Evolutionary conservation across 2,329 filamentous ascomycete genomes (phyloP).

Genomic region (Allantophomopsis cytisporea): DNA sequence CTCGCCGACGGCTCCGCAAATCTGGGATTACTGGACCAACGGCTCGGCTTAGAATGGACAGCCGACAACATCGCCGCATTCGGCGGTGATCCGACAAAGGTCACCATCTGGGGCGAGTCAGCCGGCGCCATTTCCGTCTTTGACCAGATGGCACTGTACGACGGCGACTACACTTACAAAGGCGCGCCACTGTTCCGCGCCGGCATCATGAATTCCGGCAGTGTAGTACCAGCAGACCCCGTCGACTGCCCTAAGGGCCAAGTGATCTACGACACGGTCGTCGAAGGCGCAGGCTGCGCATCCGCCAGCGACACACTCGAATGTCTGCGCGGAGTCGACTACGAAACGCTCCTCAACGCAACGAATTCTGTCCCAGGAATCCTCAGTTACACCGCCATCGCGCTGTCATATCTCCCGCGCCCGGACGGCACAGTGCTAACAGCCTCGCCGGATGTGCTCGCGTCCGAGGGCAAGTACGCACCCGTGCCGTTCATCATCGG

Average conservation of each 20-base stretch:
- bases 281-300: slow-evolving; percentile 46
- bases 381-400: slow-evolving; percentile 52
- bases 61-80: slow-evolving; percentile 66
- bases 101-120: slow-evolving; percentile 64
- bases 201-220: slow-evolving; percentile 67
- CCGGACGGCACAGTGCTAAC: slow-evolving; percentile 54
- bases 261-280: slow-evolving; percentile 47
- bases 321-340: slow-evolving; percentile 50
- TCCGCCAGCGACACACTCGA: slow-evolving; percentile 39
- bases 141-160: slow-evolving; percentile 63
- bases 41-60: slow-evolving; percentile 61
- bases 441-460: slow-evolving; percentile 46
- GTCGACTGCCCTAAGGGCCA: slow-evolving; percentile 57
- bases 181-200: slow-evolving; percentile 61
- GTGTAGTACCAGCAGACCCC: slow-evolving; percentile 42
- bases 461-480: slow-evolving; percentile 36
- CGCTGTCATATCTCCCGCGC: slow-evolving; percentile 61
- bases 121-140: slow-evolving; percentile 61
- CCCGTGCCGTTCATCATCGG: slow-evolving; percentile 53
- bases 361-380: slow-evolving; percentile 58
- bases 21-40: slow-evolving; percentile 59
- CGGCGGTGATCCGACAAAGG: slow-evolving; percentile 65
- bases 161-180: slow-evolving; percentile 62
- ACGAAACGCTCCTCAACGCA: slow-evolving; percentile 47
- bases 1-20: slow-evolving; percentile 55